Evolutionary conservation across 352 stramenopile species (phyloP), one percentile per base, ranked within the genome.

Genomic region (Globisporangium canariense): DNA sequence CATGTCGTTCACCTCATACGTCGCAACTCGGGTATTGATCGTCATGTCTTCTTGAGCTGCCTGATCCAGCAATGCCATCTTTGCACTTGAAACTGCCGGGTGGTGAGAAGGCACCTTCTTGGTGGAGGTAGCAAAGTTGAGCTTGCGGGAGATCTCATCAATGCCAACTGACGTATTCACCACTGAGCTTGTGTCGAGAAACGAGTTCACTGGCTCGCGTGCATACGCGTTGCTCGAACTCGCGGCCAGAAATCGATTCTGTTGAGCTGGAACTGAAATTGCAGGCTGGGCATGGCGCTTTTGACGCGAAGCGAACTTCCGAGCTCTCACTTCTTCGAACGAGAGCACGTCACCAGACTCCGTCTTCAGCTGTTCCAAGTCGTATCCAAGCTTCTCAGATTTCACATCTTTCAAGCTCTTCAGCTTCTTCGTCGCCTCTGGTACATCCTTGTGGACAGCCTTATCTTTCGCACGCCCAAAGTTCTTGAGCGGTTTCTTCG

Each of bases 1-100:
- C 87, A 96, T 94, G 60, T 65, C 79, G 66, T 94, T 91, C 58
- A 96, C 83, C 38, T 96, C 87, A 36, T 87, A 82, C 73, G 93
- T 79, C 1, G 87, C 87, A 7, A 96, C 68, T 52, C 82, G 81
- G 62, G 87, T 96, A 62, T 92, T 96, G 59, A 96, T 94, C 16
- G 87, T 96, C 76, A 96, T 85, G 61, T 96, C 86, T 66, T 96
- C 85, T 77, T 91, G 78, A 4, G 75, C 82, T 38, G 73, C 76
- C 32, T 73, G 69, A 28, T 79, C 65, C 8, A 76, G 45, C 46
- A 57, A 65, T 7, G 50, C 55, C 25, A 60, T 41, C 18, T 73
- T 66, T 3, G 56, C 71, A 13, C 67, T 51, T 18, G 62, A 46
- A 6, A 55, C 60, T 16, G 18, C 49, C n/a, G 41, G 32, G 45